Conservation (phyloP, 352 stramenopile genomes). For the Phytophthora tubulina region DNA sequence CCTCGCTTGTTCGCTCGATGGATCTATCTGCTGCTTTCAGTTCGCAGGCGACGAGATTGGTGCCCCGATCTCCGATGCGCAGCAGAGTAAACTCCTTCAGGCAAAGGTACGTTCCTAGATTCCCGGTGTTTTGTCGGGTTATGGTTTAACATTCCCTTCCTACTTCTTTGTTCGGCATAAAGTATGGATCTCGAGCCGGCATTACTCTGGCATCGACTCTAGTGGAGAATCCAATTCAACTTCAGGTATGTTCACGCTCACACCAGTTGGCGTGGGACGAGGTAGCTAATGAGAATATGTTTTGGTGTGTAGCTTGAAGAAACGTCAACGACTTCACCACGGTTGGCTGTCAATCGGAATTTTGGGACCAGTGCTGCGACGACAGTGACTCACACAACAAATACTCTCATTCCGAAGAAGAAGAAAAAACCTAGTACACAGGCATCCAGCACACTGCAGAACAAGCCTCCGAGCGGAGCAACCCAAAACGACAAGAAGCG, state of each 20-base stretch:
- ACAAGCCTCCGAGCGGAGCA: constrained; percentile 31
- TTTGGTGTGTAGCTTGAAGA: constrained; percentile 69
- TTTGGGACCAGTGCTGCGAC: constrained; percentile 10
- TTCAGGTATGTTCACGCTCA: constrained; percentile 52
- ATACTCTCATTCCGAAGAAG: constrained; percentile 77
- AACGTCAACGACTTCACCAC: constrained; percentile 45
- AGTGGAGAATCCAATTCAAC: constrained; percentile 82
- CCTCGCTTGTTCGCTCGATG: constrained; percentile 81
- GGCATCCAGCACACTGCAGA: constrained; percentile 18
- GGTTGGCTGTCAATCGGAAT: constrained; percentile 15
- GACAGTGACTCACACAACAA: constrained; percentile 33
- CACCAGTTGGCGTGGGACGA: constrained; percentile 21
- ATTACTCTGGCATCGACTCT: constrained; percentile 84
- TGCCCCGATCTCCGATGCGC: constrained; percentile 67
- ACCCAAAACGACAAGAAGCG: constrained; percentile 77
- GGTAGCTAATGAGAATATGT: background rate
- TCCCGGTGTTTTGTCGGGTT: background rate
- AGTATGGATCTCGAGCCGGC: constrained; percentile 86
- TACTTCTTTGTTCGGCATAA: constrained; percentile 8
- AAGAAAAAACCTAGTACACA: constrained; percentile 44
- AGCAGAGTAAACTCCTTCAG: constrained; percentile 86
- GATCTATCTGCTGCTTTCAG: constrained; percentile 87
- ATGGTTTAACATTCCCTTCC: constrained; percentile 4
- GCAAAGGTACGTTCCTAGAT: constrained; percentile 57
- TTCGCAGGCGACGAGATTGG: constrained; percentile 76